Base-by-base conservation (phyloP, 306 rosid species). In the Abrus pulchellus region DNA sequence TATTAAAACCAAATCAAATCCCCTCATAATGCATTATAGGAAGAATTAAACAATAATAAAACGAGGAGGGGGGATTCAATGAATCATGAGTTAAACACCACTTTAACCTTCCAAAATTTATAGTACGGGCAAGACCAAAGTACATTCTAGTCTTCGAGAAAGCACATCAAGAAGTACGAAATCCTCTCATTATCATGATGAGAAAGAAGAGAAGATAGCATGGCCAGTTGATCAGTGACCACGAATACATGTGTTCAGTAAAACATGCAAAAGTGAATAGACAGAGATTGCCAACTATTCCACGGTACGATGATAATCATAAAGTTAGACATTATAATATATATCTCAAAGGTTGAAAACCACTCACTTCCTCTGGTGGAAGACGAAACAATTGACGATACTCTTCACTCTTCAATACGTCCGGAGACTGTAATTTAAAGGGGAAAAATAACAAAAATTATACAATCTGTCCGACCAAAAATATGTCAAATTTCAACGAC, bases 341-440 rank as follows among this genome's bases (percentile, higher is more conserved):
- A 56, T 3, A 71, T 14, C 32, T 20, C 8, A 44, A 72, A 78
- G 64, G 54, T 72, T 2, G 77, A 55, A 81, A 76, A 74, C 54
- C 61, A 89, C 99, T 93, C 79, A 94, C 99, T 81, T 95, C 98
- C 34, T 90, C 99, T 0, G 63, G 80, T 7, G 97, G 97, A 85
- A 95, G 99, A 36, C 92, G 98, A 83, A 95, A 95, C 89, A 95
- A 85, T 64, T 91, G 99, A 8, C 98, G 92, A 78, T 95, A 95
- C 84, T 95, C 99, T 87, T 95, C 98, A 32, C 98, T 95, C 88
- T 83, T 95, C 89, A 88, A 82, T 33, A 43, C 20, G 1, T 86
- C 83, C 4, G 84, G 81, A 75, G 87, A 70, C 97, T 88, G 88
- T 3, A 80, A 86, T 59, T 2, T n/a, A 68, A 74, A 11, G 56